A percentile compares a stretch with the other conserved stretches of the same genome.
phyloP scores from a whole-genome alignment of 139 green algal genomes.

The Tetradesmus lagerheimii region DNA sequence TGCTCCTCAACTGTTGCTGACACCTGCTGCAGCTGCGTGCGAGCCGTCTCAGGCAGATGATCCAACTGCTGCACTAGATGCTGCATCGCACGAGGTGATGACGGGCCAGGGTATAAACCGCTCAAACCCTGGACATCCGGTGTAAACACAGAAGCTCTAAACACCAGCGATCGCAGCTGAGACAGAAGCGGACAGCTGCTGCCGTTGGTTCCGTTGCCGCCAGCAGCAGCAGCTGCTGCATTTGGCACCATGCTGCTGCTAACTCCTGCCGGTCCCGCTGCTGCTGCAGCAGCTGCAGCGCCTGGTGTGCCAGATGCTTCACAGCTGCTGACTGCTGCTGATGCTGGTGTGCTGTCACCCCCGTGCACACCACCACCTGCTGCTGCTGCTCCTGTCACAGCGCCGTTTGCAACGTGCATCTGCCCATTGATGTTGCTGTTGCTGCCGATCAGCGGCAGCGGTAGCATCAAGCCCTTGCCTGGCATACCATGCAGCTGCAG shows the following conservation, averaged over 20 bases:
- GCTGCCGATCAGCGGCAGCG: not conserved
- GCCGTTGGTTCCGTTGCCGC: not conserved
- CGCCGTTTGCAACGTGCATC: not conserved
- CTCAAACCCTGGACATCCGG: constrained; percentile 26
- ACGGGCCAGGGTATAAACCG: not conserved
- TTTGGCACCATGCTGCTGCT: constrained; percentile 10
- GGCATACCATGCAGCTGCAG: not conserved
- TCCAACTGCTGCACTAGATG: not conserved
- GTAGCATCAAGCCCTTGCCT: not conserved
- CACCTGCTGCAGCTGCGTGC: constrained; percentile 1
- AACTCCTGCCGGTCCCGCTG: not conserved
- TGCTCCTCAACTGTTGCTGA: constrained; percentile 10
- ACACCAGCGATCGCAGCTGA: constrained; percentile 22
- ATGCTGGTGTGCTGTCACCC: not conserved
- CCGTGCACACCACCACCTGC: not conserved
- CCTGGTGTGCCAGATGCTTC: not conserved
- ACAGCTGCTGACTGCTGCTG: constrained; percentile 20
- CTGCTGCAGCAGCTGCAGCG: constrained; percentile 8
- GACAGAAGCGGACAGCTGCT: constrained; percentile 13
- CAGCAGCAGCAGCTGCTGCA: constrained; percentile 18
- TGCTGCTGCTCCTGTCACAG: not conserved
- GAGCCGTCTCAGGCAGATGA: not conserved
- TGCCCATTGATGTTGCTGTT: constrained; percentile 9
- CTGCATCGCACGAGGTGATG: not conserved
- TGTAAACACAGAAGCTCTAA: not conserved